A percentile compares a stretch with the other conserved stretches of the same genome.
Conservation (phyloP, 768 basidiomycete species). For the Phlegmacium glaucopus region DNA sequence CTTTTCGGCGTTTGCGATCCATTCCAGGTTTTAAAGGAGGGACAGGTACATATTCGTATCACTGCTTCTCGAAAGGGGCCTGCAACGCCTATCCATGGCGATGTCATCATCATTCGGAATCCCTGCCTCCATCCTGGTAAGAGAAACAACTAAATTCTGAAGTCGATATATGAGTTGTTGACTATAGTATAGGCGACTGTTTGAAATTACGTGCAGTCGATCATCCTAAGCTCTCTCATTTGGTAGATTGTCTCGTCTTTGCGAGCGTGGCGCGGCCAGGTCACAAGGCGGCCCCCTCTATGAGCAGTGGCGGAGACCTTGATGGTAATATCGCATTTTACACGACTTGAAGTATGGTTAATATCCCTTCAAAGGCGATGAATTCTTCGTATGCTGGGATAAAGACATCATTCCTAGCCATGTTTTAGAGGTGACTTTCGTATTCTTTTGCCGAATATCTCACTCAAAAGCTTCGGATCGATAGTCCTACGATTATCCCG, state of each 20-base stretch:
- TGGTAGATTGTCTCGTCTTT: constrained; percentile 68
- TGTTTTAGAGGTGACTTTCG: constrained; percentile 44
- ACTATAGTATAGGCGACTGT: constrained; percentile 45
- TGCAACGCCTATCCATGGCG: constrained; percentile 53
- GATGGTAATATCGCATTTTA: constrained; percentile 35
- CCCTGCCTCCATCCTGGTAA: constrained; percentile 67
- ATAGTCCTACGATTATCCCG: constrained; percentile 67
- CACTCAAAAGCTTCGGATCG: background rate
- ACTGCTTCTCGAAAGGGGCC: constrained; percentile 47
- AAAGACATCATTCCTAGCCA: constrained; percentile 52
- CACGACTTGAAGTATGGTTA: background rate
- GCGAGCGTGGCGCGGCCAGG: constrained; percentile 54
- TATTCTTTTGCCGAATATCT: background rate
- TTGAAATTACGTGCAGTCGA: constrained; percentile 60
- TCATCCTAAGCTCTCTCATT: constrained; percentile 45
- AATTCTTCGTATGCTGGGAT: constrained; percentile 72
- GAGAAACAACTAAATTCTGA: background rate
- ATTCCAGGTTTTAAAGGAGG: constrained; percentile 56
- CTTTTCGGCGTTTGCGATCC: constrained; percentile 71
- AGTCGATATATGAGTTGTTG: background rate
- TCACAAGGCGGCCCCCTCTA: constrained; percentile 59
- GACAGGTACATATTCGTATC: constrained; percentile 61
- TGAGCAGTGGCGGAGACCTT: constrained; percentile 68
- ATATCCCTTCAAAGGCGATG: constrained; percentile 41
- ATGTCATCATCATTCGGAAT: constrained; percentile 64